Percentiles rank a stretch among this genome's conserved stretches.
Conservation (phyloP, 208 protist species). For the Crithidia acanthocephali region DNA sequence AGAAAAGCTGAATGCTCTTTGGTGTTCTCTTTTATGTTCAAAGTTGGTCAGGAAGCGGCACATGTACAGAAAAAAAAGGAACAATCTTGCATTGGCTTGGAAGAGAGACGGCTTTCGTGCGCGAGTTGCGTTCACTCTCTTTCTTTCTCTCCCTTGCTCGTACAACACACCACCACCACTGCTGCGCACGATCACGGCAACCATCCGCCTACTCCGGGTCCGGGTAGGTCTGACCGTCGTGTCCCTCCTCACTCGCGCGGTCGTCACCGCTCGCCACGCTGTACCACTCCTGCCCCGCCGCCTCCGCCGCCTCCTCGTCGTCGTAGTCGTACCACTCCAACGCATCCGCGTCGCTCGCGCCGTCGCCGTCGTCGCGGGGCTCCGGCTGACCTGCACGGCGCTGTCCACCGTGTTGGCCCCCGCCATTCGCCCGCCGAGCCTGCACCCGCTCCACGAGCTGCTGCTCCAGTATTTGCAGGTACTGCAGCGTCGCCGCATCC, state of each 20-base stretch:
- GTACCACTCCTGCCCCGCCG: constrained; percentile 31
- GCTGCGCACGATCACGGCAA: neutral
- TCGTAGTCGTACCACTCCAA: constrained; percentile 19
- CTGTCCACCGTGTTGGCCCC: neutral
- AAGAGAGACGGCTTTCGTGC: no score
- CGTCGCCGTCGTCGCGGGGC: neutral
- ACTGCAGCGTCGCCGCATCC: constrained; percentile 4
- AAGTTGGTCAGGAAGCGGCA: no score
- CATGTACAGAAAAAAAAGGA: no score
- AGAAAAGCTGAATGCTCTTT: no score
- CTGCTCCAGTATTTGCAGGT: constrained; percentile 17
- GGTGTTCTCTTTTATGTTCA: no score
- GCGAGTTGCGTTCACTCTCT: no score
- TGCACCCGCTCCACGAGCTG: constrained; percentile 10
- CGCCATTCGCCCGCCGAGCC: neutral
- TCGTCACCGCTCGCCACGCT: constrained; percentile 28
- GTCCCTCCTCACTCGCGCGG: neutral
- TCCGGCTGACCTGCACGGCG: neutral
- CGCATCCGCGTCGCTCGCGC: neutral
- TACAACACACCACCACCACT: no score
- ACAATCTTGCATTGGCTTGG: no score
- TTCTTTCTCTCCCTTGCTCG: no score
- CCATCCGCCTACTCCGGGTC: neutral
- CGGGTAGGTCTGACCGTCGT: neutral
- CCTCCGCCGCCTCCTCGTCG: constrained; percentile 15